Conservation (phyloP, 192 early-diverging fungal genomes). For the Diversispora epigaea region DNA sequence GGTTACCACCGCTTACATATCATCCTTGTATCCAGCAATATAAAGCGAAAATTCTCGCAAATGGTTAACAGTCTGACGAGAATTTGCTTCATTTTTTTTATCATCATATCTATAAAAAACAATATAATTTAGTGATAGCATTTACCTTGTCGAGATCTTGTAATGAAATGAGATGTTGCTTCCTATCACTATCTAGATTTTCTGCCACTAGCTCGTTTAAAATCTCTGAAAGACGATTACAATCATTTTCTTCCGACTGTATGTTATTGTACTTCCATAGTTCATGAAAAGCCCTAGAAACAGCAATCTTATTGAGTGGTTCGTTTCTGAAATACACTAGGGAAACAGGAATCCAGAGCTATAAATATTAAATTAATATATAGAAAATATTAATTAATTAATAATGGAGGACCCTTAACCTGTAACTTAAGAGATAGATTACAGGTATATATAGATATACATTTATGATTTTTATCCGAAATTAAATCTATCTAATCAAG, state of each 20-base stretch:
- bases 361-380: too few relatives aligned
- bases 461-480: not conserved
- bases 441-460: not conserved
- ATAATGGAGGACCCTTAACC: too few relatives aligned
- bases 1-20: slow-evolving; percentile 1
- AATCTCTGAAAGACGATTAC: slow-evolving; percentile 6
- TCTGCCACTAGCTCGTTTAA: slow-evolving; percentile 1
- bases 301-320: slow-evolving; percentile 11
- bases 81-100: slow-evolving; percentile 4
- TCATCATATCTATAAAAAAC: slow-evolving; percentile 12
- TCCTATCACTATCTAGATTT: slow-evolving; percentile 16
- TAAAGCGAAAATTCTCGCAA: slow-evolving; percentile 14
- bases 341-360: too few relatives aligned
- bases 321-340: slow-evolving; percentile 9
- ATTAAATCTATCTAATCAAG: not conserved
- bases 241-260: slow-evolving; percentile 15
- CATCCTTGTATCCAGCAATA: not conserved
- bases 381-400: too few relatives aligned
- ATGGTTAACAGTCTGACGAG: slow-evolving; percentile 8
- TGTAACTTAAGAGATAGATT: not conserved
- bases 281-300: slow-evolving; percentile 22
- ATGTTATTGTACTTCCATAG: slow-evolving; percentile 3
- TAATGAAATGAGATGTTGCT: slow-evolving; percentile 18
- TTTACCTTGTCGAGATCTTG: slow-evolving; percentile 9
- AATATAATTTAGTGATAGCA: not conserved